Base-by-base conservation (phyloP, 805 yeast species). In the Ogataea nonfermentans region DNA sequence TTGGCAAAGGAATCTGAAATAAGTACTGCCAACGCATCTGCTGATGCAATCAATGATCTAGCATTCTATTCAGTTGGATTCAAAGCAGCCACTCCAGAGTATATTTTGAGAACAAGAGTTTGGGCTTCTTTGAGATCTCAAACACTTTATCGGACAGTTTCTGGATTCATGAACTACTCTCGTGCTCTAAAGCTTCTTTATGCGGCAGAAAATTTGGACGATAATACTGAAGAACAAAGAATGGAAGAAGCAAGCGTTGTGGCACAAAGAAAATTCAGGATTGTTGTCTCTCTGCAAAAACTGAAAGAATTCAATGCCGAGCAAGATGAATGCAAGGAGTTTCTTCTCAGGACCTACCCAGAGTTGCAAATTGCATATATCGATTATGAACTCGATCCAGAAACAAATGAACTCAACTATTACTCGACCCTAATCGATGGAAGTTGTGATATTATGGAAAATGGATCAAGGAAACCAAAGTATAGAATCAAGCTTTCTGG, bases 101-200 rank as follows among this genome's bases (percentile, higher is more conserved):
- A 74, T 52, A 72, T 78, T 5, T 56, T 82, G 43, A 67, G 93
- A 56, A 86, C 95, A 0, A 67, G 95, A 52, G 73, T 87, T 2
- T 87, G 96, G 96, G 85, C 95, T 0, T 85, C 95, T 0, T 64
- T 84, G 40, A 71, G 95, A 52, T 74, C 85, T 2, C 96, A 87
- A 55, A 87, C 95, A 0, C 66, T 87, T 33, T 88, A 81, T 53
- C 69, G 95, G 31, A 87, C 96, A 0, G 71, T 86, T 3, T 76
- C 89, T 2, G 95, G 96, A 0, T 87, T 88, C 56, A 78, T 76
- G 76, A 86, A 87, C 55, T 87, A 87, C 55, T 68, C 78, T 5
- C 69, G 75, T 19, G 95, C 95, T 0, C 68, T 88, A 16, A 81
- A 80, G 45, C 63, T 86, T 13, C 65, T 88, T 3, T 76, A 78